phyloP scores from a whole-genome alignment of 2,329 filamentous ascomycete genomes.

The Fusarium sp. region DNA sequence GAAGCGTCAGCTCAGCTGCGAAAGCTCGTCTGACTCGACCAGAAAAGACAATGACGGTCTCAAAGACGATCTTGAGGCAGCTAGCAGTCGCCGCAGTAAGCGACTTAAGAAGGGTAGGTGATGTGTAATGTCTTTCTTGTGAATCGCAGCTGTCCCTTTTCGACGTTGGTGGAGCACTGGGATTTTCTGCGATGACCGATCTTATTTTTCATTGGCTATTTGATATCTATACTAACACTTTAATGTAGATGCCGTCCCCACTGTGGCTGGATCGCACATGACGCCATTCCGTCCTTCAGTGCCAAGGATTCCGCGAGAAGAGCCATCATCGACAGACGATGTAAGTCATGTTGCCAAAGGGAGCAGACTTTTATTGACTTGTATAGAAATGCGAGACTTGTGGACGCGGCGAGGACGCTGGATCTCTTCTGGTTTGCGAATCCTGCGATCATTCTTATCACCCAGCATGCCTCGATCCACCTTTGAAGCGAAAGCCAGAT shows the following conservation, averaged over 20 bases:
- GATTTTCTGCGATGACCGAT: slow-evolving; percentile 40
- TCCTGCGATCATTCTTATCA: slow-evolving; percentile 92
- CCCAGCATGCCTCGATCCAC: slow-evolving; percentile 87
- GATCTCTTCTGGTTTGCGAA: slow-evolving; percentile 82
- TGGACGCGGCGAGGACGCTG: slow-evolving; percentile 77
- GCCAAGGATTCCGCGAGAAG: slow-evolving; percentile 69
- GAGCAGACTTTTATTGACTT: slow-evolving; percentile 39
- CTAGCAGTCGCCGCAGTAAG: slow-evolving; percentile 82
- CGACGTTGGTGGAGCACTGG: slow-evolving; percentile 35
- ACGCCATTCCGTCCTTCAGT: slow-evolving; percentile 86
- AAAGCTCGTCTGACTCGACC: slow-evolving; percentile 57
- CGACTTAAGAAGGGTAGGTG: slow-evolving; percentile 75
- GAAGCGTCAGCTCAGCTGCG: slow-evolving; percentile 79
- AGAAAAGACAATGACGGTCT: slow-evolving; percentile 59
- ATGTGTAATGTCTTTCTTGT: neutral
- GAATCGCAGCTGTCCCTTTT: slow-evolving; percentile 25
- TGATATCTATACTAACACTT: slow-evolving; percentile 34
- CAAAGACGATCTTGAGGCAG: slow-evolving; percentile 68
- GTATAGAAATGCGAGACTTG: slow-evolving; percentile 83
- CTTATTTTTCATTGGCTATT: slow-evolving; percentile 33
- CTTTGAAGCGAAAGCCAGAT: slow-evolving; percentile 78
- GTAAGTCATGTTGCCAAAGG: slow-evolving; percentile 28
- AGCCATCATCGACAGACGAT: slow-evolving; percentile 57
- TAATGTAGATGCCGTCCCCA: slow-evolving; percentile 69
- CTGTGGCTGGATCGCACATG: slow-evolving; percentile 96